Conservation (phyloP, 1,139 yeast genomes). For the Kodamaea suecica region DNA sequence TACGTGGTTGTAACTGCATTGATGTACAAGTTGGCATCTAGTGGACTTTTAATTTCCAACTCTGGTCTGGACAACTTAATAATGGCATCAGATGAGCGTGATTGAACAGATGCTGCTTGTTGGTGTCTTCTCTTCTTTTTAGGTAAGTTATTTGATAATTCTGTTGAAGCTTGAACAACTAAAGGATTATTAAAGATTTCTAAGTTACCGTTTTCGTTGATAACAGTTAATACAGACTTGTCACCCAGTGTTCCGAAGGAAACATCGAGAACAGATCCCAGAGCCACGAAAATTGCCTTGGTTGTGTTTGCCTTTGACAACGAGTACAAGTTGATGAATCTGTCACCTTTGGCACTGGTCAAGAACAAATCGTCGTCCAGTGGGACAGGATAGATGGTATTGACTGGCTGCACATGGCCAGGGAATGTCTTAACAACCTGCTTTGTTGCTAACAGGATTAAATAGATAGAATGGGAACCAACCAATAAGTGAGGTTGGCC, state of each 20-base stretch:
- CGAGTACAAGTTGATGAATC: constrained; percentile 73
- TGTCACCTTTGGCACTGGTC: constrained; percentile 71
- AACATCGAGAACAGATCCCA: constrained; percentile 51
- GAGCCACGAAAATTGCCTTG: constrained; percentile 60
- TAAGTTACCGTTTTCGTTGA: constrained; percentile 66
- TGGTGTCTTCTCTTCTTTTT: constrained; percentile 41
- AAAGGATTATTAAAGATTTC: constrained; percentile 65
- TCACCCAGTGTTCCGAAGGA: constrained; percentile 35
- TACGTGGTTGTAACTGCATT: constrained; percentile 38
- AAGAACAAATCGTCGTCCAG: constrained; percentile 45
- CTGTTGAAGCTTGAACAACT: constrained; percentile 6
- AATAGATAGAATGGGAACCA: constrained; percentile 61
- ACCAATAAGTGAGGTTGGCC: constrained; percentile 49
- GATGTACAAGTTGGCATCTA: constrained; percentile 38
- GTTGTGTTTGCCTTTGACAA: constrained; percentile 36
- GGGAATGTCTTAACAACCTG: constrained; percentile 53
- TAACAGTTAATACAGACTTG: constrained; percentile 47
- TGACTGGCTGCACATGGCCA: constrained; percentile 70
- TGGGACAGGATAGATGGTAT: constrained; percentile 39
- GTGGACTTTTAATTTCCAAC: constrained; percentile 31
- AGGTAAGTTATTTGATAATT: constrained; percentile 16
- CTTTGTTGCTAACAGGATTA: constrained; percentile 42
- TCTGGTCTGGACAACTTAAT: constrained; percentile 46
- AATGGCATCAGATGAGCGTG: constrained; percentile 47
- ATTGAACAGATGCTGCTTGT: constrained; percentile 32